phyloP scores from a whole-genome alignment of 768 basidiomycete genomes.

The Macrolepiota dolichaula region DNA sequence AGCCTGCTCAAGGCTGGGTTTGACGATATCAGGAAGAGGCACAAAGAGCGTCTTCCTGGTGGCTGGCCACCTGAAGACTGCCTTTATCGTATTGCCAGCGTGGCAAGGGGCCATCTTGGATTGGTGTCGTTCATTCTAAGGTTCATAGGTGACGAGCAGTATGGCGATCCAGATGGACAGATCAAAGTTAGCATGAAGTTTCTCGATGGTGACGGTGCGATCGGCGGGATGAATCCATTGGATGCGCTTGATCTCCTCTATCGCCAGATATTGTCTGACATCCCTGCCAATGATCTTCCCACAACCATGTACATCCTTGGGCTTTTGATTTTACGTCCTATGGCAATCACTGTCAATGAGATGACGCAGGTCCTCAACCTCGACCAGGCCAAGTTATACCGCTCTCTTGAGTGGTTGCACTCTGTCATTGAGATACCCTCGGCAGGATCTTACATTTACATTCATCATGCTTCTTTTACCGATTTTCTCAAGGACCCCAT shows the following conservation, averaged over 20 bases:
- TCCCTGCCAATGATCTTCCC: neutral
- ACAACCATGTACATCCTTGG: constrained; percentile 4
- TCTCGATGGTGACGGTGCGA: neutral
- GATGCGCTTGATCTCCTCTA: constrained; percentile 4
- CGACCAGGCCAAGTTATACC: neutral
- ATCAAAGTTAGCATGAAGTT: neutral
- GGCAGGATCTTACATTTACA: neutral
- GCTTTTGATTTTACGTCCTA: neutral
- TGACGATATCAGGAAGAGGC: neutral
- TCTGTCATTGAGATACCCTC: neutral
- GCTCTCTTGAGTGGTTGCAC: neutral
- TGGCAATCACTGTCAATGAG: neutral
- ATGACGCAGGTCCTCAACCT: neutral
- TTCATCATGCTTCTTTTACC: neutral
- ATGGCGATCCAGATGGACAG: neutral
- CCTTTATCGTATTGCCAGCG: neutral
- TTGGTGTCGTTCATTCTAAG: neutral
- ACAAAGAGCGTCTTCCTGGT: neutral
- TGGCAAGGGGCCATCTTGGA: constrained; percentile 1
- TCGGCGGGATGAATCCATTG: neutral
- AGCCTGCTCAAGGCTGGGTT: neutral
- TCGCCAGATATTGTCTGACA: neutral
- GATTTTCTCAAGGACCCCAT: neutral
- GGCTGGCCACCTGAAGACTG: neutral
- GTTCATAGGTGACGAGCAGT: constrained; percentile 1